A percentile compares a stretch with the other conserved stretches of the same genome.
phyloP scores from a whole-genome alignment of 129 eudicot genomes.

The Saussurea involucrata region DNA sequence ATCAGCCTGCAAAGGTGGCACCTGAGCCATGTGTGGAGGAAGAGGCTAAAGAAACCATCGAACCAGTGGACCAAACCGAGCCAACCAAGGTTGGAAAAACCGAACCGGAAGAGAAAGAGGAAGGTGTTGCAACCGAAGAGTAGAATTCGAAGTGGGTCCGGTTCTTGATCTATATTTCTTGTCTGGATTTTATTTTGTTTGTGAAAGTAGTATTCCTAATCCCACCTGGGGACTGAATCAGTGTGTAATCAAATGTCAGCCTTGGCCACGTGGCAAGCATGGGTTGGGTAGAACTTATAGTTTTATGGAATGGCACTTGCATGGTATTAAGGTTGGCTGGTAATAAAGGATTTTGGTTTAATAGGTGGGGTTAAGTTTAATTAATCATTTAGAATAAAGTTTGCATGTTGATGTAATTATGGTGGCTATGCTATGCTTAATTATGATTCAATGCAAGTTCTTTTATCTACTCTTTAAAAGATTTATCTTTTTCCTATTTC shows the following conservation, averaged over 20 bases:
- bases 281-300: constrained; percentile 18
- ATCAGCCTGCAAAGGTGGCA: constrained; percentile 42
- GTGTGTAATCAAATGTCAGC: constrained; percentile 23
- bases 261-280: constrained; percentile 38
- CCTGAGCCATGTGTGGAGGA: constrained; percentile 38
- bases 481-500: background rate
- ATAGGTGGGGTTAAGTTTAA: constrained; percentile 19
- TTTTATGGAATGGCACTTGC: constrained; percentile 3
- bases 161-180: constrained; percentile 6
- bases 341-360: constrained; percentile 19
- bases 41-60: constrained; percentile 21
- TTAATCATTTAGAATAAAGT: constrained; percentile 15
- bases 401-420: constrained; percentile 21
- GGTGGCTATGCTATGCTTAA: constrained; percentile 3
- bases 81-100: constrained; percentile 13
- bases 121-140: constrained; percentile 18
- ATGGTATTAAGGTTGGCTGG: constrained; percentile 17
- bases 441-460: background rate
- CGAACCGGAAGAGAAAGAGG: constrained; percentile 24
- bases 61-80: constrained; percentile 11
- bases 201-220: background rate
- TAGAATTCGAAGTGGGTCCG: background rate
- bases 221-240: constrained; percentile 23
- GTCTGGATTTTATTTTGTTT: constrained; percentile 22
- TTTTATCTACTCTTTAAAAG: background rate